Conservation (phyloP, 768 basidiomycete genomes). For the Lentinus brumalis region DNA sequence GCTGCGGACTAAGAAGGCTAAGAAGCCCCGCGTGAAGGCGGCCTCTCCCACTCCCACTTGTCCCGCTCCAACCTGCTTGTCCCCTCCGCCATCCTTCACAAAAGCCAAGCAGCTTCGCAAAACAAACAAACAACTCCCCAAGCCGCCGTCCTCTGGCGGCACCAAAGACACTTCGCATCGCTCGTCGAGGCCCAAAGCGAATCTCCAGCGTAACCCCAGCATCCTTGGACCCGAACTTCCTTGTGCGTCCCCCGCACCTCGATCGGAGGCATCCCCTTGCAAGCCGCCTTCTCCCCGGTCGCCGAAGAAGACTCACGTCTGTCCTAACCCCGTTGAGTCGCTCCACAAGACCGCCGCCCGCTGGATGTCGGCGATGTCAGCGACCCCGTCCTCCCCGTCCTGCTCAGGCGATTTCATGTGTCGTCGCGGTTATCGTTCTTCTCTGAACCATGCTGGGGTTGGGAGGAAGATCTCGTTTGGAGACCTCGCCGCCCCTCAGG, state of each 20-base stretch:
- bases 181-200: constrained; percentile 38
- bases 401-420: too few species aligned
- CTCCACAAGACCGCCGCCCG: too few species aligned
- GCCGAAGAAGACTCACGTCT: too few species aligned
- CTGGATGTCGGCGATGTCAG: too few species aligned
- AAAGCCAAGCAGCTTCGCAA: constrained; percentile 21
- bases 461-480: constrained; percentile 67
- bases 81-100: constrained; percentile 18
- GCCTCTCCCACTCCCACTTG: constrained; percentile 31
- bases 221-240: constrained; percentile 71
- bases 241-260: constrained; percentile 8
- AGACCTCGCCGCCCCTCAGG: constrained; percentile 41
- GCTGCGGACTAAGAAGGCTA: constrained; percentile 55
- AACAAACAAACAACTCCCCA: constrained; percentile 22
- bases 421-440: neutral
- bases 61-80: constrained; percentile 21
- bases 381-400: too few species aligned
- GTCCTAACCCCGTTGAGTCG: too few species aligned
- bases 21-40: constrained; percentile 56
- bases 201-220: constrained; percentile 60
- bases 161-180: constrained; percentile 19
- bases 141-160: constrained; percentile 7
- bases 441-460: constrained; percentile 44
- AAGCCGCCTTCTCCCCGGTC: too few species aligned
- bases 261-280: too few species aligned